Base-by-base conservation (phyloP, 1,139 yeast species). In the Suhomyces wounanorum region DNA sequence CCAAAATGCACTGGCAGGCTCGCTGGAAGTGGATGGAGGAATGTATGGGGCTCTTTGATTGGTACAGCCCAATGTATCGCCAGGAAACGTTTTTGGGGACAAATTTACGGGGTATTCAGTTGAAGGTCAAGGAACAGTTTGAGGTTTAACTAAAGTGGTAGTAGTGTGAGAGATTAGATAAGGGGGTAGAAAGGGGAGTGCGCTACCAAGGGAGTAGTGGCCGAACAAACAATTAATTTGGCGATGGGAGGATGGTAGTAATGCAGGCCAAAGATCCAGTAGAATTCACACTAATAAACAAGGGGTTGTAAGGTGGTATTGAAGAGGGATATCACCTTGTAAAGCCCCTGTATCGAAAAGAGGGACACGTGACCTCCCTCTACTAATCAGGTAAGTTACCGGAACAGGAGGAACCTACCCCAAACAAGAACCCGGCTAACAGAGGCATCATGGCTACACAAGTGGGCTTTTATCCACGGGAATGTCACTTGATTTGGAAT, bases 151-250 rank as follows among this genome's bases (percentile, higher is more conserved):
- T n/a, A n/a, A n/a, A 17, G 38, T 42, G 33, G 39, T n/a, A 26
- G 44, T 42, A 18, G 39, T 13, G 38, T 31, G 7, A 30, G 37
- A 41, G 50, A 48, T 48, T 43, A 48, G 50, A 48, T 48, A 48
- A 48, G 50, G 50, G 50, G 50, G 43, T 13, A 42, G 33, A 33
- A 35, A 23, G 6, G 38, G 21, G n/a, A 30, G 42, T 44, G 47
- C 36, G 40, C 41, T 35, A 42, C 25, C 36, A 28, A 30, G 17
- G 31, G 28, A 17, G 39, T 17, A 40, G 35, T 17, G 21, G 40
- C 44, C 9, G 33, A n/a, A 26, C 13, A 8, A 26, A 7, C 21
- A 16, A 28, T 26, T 16, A 28, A 14, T 10, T n/a, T 23, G 2
- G n/a, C 18, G 17, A 25, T 28, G 41, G 17, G 14, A 17, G 3